Base-by-base conservation (phyloP, 1,284 basidiomycete genomes). In the Ustilago lituana region DNA sequence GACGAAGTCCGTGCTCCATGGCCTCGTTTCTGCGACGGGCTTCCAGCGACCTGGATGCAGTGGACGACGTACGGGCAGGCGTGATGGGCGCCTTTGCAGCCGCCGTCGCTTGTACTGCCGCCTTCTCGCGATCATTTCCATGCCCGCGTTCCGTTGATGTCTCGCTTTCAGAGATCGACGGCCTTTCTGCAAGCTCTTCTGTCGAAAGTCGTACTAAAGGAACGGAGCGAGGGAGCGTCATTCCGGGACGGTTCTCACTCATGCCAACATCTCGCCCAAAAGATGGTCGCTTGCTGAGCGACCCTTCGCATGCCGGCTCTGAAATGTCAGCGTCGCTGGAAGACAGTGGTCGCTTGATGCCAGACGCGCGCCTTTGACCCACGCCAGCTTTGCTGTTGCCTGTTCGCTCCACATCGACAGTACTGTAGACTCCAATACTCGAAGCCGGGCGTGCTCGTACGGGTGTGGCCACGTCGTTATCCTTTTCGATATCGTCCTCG, bases 121-220 rank as follows among this genome's bases (percentile, higher is more conserved):
- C 15, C 15, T 26, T 44, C 14, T 5, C 4, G 8, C 11, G n/a
- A 14, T 24, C 46, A 19, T 31, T 22, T 24, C 54, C 58, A 32
- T 67, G 58, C 1, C 58, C 65, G 7, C 51, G 65, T 15, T 67
- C 65, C 1, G 58, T 67, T 0, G 65, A 67, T 10, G 54, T 51
- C 33, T 67, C 65, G 41, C 58, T 61, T 22, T 62, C 64, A 1
- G 64, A 61, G 14, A 67, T 44, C 2, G 64, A 67, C 4, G 58
- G 49, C 4, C 64, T 39, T 12, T 55, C 39, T 11, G 26, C 15
- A 1, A 53, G 20, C 22, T 50, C 59, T 36, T 66, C 52, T 9
- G 22, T 20, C 5, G 58, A 61, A 2, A 53, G 43, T 9, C 41
- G 45, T 5, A 39, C 33, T n/a, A 58, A 32, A 20, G 61, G 50